A percentile compares a stretch with the other conserved stretches of the same genome.
Evolutionary conservation across 306 rosid species (phyloP).

Genomic region (Castanopsis chinensis): DNA sequence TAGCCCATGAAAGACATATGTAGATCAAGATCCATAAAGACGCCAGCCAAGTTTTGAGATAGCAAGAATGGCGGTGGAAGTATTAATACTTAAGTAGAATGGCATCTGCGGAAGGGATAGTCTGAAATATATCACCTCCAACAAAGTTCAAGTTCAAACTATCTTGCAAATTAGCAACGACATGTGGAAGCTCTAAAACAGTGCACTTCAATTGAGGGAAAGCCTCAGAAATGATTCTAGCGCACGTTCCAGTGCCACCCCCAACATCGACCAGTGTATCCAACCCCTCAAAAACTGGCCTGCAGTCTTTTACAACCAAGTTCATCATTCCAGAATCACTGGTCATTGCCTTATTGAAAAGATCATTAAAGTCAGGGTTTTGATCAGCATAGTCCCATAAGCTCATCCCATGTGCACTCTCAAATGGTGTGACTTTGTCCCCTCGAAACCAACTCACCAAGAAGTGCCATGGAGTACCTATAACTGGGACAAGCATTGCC

Average conservation of each 20-base stretch:
- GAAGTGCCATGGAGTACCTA: constrained; percentile 20
- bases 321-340: constrained; percentile 46
- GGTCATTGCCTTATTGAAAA: constrained; percentile 41
- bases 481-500: constrained; percentile 5
- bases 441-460: constrained; percentile 34
- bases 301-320: constrained; percentile 33
- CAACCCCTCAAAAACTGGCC: constrained; percentile 43
- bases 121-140: constrained; percentile 52
- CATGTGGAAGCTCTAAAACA: constrained; percentile 47
- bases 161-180: constrained; percentile 31
- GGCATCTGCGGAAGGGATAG: constrained; percentile 48
- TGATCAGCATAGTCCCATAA: constrained; percentile 29
- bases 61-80: neutral
- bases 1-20: too few species aligned
- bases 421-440: constrained; percentile 17
- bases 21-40: too few species aligned
- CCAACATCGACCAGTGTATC: constrained; percentile 39
- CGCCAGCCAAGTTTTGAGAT: too few species aligned
- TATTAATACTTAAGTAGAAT: constrained; percentile 33
- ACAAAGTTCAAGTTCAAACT: constrained; percentile 38
- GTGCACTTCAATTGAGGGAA: constrained; percentile 52
- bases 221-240: constrained; percentile 31
- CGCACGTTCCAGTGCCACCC: constrained; percentile 40
- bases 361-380: neutral
- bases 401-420: constrained; percentile 33